A percentile compares a stretch with the other conserved stretches of the same genome.
Evolutionary conservation across 306 rosid genomes (phyloP).

Genomic region (Vigna trinervia): DNA sequence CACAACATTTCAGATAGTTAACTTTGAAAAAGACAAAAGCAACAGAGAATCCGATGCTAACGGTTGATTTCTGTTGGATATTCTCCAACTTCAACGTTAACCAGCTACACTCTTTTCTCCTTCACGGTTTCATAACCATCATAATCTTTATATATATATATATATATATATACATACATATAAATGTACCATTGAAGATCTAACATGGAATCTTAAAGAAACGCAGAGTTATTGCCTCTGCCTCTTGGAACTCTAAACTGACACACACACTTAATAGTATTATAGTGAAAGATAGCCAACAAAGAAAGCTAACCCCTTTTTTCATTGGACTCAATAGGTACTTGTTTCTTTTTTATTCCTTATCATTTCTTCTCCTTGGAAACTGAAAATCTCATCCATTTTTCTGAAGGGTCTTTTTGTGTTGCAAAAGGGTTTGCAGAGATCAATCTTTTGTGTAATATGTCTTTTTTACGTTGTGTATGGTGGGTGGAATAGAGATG

Average conservation of each 20-base stretch:
- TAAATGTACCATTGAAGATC: neutral
- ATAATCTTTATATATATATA: constrained; percentile 39
- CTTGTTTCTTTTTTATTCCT: constrained; percentile 35
- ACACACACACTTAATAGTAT: constrained; percentile 29
- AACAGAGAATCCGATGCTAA: constrained; percentile 44
- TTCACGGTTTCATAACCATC: constrained; percentile 7
- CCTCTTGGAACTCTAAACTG: constrained; percentile 42
- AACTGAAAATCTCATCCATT: constrained; percentile 12
- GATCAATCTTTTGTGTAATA: constrained; percentile 23
- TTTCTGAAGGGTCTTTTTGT: constrained; percentile 42
- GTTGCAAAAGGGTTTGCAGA: constrained; percentile 29
- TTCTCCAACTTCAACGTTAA: constrained; percentile 42
- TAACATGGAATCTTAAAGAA: constrained; percentile 38
- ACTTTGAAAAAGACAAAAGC: constrained; percentile 29
- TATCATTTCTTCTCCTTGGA: constrained; percentile 29
- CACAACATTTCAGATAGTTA: constrained; percentile 19
- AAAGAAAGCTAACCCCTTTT: constrained; percentile 45
- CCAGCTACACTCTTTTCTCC: constrained; percentile 14
- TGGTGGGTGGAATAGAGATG: constrained; percentile 33
- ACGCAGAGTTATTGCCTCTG: constrained; percentile 24
- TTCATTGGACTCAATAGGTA: constrained; percentile 30
- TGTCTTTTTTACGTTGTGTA: neutral
- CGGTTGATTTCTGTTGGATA: constrained; percentile 40
- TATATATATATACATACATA: no score
- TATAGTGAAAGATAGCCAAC: constrained; percentile 32